phyloP scores from a whole-genome alignment of 2,329 filamentous ascomycete genomes.

The Orbilia blumenaviensis region DNA sequence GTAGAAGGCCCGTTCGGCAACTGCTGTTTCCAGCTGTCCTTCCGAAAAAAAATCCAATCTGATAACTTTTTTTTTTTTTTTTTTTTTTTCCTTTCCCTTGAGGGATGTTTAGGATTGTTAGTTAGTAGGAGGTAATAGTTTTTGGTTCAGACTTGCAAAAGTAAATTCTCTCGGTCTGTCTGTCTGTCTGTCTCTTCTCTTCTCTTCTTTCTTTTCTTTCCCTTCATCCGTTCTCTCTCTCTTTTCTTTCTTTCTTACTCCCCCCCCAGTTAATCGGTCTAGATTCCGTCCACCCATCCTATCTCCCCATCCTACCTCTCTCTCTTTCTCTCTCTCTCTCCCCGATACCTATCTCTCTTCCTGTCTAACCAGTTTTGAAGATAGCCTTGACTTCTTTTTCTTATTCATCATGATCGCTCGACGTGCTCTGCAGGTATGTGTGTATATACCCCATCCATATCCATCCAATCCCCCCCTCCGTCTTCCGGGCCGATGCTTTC shows the following conservation, averaged over 20 bases:
- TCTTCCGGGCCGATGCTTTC: neutral
- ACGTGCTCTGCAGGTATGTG: constrained; percentile 48
- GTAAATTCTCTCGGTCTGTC: constrained; percentile 15
- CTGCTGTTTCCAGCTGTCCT: constrained; percentile 11
- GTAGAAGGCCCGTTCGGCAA: neutral
- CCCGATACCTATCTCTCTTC: neutral
- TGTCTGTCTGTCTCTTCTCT: neutral
- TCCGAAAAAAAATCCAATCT: constrained; percentile 33
- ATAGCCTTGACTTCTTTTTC: too few species aligned
- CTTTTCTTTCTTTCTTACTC: neutral
- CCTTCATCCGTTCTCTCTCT: constrained; percentile 1
- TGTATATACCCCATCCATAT: too few species aligned
- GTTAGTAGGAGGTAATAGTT: too few species aligned
- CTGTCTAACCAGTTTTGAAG: too few species aligned
- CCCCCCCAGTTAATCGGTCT: neutral
- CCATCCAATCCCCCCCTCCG: neutral
- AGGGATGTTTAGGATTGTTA: too few species aligned
- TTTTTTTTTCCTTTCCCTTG: neutral
- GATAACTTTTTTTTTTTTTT: neutral
- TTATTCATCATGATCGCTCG: constrained; percentile 38
- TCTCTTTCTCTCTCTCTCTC: neutral
- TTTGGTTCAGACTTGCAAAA: too few species aligned
- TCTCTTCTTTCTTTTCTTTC: neutral
- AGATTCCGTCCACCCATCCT: neutral
- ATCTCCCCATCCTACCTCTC: neutral